Conservation (phyloP, 2,329 filamentous ascomycete genomes). For the Fusarium sp. region DNA sequence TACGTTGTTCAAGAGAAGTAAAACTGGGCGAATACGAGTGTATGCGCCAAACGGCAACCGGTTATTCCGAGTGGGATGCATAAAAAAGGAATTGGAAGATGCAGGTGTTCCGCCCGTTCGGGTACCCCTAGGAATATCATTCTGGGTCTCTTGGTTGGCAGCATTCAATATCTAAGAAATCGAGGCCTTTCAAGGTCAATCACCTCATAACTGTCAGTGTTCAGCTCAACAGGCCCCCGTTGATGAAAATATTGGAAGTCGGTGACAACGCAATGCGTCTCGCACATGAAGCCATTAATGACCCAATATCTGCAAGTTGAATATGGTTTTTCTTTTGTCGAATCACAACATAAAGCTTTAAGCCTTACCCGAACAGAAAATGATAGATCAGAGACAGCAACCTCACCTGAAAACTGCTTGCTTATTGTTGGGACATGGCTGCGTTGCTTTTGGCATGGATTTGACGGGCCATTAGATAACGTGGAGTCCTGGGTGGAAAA, state of each 20-base stretch:
- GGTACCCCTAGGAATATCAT: not conserved
- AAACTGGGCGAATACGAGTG: slow-evolving; percentile 41
- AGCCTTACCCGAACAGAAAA: not conserved
- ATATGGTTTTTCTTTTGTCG: not conserved
- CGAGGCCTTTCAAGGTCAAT: too few relatives aligned
- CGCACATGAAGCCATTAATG: not conserved
- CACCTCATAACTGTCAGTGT: not conserved
- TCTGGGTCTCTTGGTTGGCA: not conserved
- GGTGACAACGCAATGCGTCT: not conserved
- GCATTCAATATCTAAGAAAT: too few relatives aligned
- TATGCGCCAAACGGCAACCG: slow-evolving; percentile 10
- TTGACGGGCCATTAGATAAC: not conserved
- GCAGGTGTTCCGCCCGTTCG: slow-evolving; percentile 7
- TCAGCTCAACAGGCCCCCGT: not conserved
- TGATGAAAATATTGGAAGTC: not conserved
- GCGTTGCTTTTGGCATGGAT: slow-evolving; percentile 3
- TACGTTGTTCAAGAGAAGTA: slow-evolving; percentile 18
- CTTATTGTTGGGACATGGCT: slow-evolving; percentile 20
- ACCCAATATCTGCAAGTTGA: not conserved
- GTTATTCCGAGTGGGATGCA: slow-evolving; percentile 26
- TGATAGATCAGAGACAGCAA: slow-evolving; percentile 26
- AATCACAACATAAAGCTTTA: not conserved
- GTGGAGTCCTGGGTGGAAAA: slow-evolving; percentile 5
- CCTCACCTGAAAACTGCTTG: slow-evolving; percentile 24
- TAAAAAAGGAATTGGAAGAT: slow-evolving; percentile 3